These are phyloP conservation scores for Dovyalis caffra DNA, from an alignment of 345 rosid species.

Conservation along the genomic window DNA sequence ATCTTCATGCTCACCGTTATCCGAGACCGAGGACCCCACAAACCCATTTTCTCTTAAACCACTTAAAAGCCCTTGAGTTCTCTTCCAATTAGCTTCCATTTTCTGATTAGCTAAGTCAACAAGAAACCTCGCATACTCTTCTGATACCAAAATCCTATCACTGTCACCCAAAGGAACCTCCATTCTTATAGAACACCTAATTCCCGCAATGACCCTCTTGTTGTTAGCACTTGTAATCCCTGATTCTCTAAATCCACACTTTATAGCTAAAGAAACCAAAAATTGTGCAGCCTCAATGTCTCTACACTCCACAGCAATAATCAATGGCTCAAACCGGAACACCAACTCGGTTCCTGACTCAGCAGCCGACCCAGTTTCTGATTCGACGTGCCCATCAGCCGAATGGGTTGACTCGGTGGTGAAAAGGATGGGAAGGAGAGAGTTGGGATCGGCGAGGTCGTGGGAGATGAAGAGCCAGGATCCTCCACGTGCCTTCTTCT, in stretches of 20 bases:
- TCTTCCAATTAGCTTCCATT: constrained; percentile 76
- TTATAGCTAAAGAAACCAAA: constrained; percentile 67
- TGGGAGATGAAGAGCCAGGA: constrained; percentile 80
- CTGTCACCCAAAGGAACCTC: constrained; percentile 82
- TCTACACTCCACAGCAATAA: constrained; percentile 74
- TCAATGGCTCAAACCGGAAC: constrained; percentile 85
- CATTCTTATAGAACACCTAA: constrained; percentile 78
- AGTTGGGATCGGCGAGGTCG: constrained; percentile 52
- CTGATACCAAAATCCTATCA: constrained; percentile 47
- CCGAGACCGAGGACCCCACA: constrained; percentile 13
- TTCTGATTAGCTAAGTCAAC: constrained; percentile 75
- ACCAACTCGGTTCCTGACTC: constrained; percentile 55
- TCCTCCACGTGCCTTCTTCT: constrained; percentile 84
- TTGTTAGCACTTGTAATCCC: constrained; percentile 73
- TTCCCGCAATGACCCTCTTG: constrained; percentile 68
- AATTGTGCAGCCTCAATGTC: constrained; percentile 60
- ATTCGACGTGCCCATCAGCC: background rate
- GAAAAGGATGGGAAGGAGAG: constrained; percentile 55
- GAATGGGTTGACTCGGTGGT: too few species aligned
- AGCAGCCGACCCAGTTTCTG: constrained; percentile 14
- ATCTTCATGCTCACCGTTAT: constrained; percentile 11
- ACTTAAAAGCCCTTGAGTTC: constrained; percentile 56
- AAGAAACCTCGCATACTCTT: constrained; percentile 67
- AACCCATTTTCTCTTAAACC: constrained; percentile 44
- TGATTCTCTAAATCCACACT: constrained; percentile 76